These are phyloP conservation scores for Talaromyces proteolyticus DNA, from an alignment of 495 filamentous ascomycete species.

Conservation along the genomic window DNA sequence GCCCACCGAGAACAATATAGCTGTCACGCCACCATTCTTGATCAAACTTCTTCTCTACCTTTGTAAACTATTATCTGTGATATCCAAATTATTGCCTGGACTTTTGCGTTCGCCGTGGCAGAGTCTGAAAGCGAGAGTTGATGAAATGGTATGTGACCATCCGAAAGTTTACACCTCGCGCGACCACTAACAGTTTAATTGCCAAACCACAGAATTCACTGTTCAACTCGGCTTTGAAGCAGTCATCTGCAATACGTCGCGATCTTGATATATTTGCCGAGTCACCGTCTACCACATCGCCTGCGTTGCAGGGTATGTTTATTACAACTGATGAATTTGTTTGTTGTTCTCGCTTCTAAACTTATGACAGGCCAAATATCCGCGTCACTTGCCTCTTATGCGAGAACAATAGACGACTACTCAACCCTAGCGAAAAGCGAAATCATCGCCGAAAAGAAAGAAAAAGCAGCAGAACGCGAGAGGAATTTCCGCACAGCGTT, in stretches of 20 bases:
- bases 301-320: constrained; percentile 56
- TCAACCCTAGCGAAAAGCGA: constrained; percentile 78
- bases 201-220: constrained; percentile 89
- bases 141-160: too few species aligned
- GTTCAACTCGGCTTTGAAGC: constrained; percentile 94
- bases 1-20: not conserved
- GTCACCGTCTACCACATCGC: constrained; percentile 51
- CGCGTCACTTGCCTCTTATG: constrained; percentile 80
- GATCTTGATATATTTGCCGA: constrained; percentile 73
- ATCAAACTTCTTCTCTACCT: too few species aligned
- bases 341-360: not conserved
- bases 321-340: too few species aligned
- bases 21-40: not conserved
- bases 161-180: too few species aligned
- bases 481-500: constrained; percentile 83
- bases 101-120: too few species aligned
- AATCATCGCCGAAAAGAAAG: constrained; percentile 76
- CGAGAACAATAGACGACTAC: constrained; percentile 93
- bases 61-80: too few species aligned
- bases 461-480: constrained; percentile 82
- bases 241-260: constrained; percentile 78
- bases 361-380: constrained; percentile 60
- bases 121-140: too few species aligned
- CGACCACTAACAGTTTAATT: not conserved
- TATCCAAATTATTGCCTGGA: too few species aligned